phyloP scores from a whole-genome alignment of 2,329 filamentous ascomycete species.

The Epichloe sibirici region DNA sequence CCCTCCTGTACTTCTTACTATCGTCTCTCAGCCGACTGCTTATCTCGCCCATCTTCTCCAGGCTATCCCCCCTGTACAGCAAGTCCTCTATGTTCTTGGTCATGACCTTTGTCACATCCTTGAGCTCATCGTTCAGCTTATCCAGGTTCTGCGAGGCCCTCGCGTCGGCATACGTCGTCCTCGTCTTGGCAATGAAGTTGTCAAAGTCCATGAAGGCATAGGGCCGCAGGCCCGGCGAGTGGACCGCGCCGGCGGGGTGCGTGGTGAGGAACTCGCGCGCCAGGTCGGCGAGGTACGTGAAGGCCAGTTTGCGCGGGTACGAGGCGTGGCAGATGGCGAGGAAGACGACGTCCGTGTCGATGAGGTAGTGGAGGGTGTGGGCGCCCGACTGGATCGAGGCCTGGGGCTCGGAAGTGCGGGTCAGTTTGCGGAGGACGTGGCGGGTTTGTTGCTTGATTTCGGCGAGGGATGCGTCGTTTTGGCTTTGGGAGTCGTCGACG shows the following conservation, averaged over 20 bases:
- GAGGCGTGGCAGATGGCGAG: constrained; percentile 85
- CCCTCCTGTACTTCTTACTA: constrained; percentile 84
- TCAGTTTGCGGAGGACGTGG: constrained; percentile 77
- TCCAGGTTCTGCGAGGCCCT: constrained; percentile 86
- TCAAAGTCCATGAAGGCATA: constrained; percentile 98
- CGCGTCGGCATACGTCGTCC: constrained; percentile 86
- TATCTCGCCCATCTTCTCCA: constrained; percentile 96
- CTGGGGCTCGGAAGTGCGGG: constrained; percentile 78
- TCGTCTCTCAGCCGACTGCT: constrained; percentile 80
- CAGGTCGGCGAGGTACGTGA: constrained; percentile 93
- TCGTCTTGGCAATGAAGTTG: constrained; percentile 87
- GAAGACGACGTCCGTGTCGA: constrained; percentile 75
- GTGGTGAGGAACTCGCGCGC: constrained; percentile 81
- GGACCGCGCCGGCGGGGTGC: constrained; percentile 63
- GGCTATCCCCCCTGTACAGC: constrained; percentile 81
- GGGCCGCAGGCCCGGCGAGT: constrained; percentile 63
- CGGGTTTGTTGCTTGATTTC: constrained; percentile 89
- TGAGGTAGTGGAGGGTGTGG: constrained; percentile 84
- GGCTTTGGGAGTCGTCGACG: constrained; percentile 55
- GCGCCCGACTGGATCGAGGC: constrained; percentile 77
- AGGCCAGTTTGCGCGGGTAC: constrained; percentile 95
- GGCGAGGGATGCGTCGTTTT: constrained; percentile 51
- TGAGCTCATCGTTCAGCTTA: constrained; percentile 90
- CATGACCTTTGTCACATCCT: constrained; percentile 98
- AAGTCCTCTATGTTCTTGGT: constrained; percentile 99